Percentiles rank a stretch among this genome's conserved stretches.
Evolutionary conservation across 176 grass and related monocot genomes (phyloP).

Genomic region (Carex kokanica): DNA sequence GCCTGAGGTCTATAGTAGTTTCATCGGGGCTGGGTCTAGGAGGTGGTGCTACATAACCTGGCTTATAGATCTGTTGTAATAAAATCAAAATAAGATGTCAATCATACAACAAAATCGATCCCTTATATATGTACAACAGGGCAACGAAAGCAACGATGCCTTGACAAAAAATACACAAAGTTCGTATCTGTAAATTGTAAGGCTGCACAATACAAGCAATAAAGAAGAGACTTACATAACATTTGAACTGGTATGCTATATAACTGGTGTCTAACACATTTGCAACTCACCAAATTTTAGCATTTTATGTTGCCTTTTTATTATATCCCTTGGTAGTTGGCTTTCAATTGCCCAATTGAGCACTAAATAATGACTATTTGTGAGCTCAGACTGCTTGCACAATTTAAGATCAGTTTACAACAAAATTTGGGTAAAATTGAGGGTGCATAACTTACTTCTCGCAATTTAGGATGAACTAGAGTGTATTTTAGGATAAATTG

Average conservation of each 20-base stretch:
- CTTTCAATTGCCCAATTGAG: neutral
- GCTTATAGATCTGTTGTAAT: conserved; percentile 67
- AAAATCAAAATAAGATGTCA: conserved; percentile 4
- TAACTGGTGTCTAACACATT: neutral
- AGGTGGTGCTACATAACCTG: conserved; percentile 70
- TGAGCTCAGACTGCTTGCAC: neutral
- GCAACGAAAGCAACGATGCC: neutral
- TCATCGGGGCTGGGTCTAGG: conserved; percentile 56
- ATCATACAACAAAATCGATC: neutral
- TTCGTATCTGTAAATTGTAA: neutral
- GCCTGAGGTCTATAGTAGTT: conserved; percentile 74
- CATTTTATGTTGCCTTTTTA: neutral
- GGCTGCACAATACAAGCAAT: neutral
- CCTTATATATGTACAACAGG: neutral
- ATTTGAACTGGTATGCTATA: neutral
- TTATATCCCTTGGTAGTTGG: neutral
- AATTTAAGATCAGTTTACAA: neutral
- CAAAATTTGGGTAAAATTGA: neutral
- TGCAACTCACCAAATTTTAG: neutral
- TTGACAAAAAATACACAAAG: neutral
- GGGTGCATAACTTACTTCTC: neutral
- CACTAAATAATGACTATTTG: neutral
- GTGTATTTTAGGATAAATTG: neutral
- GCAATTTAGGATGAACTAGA: too few relatives aligned
- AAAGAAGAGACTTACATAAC: neutral